Evolutionary conservation across 371 early-diverging fungal species (phyloP).

Genomic region (Apophysomyces ossiformis): DNA sequence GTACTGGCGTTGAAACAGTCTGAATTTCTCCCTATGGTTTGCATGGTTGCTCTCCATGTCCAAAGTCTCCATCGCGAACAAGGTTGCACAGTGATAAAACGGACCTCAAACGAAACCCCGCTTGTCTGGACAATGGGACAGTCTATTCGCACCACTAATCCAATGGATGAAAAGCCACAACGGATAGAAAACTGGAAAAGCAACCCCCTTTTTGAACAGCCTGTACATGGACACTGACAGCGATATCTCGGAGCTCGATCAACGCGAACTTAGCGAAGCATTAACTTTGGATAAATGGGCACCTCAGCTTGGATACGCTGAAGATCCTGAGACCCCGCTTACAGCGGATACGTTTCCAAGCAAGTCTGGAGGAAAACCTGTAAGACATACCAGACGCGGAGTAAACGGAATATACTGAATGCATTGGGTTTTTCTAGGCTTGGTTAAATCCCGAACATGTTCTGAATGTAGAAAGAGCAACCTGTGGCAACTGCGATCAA

Average conservation of each 20-base stretch:
- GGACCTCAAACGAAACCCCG: background rate
- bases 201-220: slow-evolving; percentile 4
- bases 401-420: background rate
- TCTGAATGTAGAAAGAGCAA: slow-evolving; percentile 60
- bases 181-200: background rate
- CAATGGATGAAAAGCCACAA: background rate
- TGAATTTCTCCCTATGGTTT: slow-evolving; percentile 21
- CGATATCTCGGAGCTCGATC: slow-evolving; percentile 43
- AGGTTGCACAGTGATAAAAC: background rate
- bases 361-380: slow-evolving; percentile 90
- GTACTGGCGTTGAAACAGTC: slow-evolving; percentile 47
- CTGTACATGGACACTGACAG: slow-evolving; percentile 28
- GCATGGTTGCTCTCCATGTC: slow-evolving; percentile 5
- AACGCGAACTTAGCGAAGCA: slow-evolving; percentile 36
- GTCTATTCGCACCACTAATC: background rate
- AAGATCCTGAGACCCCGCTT: slow-evolving; percentile 66
- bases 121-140: slow-evolving; percentile 1
- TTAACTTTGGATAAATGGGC: slow-evolving; percentile 37
- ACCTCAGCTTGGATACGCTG: slow-evolving; percentile 79
- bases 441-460: slow-evolving; percentile 87
- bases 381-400: slow-evolving; percentile 35
- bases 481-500: slow-evolving; percentile 81
- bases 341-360: slow-evolving; percentile 76
- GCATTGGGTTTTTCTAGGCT: slow-evolving; percentile 45
- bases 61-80: slow-evolving; percentile 17